These are phyloP conservation scores for Carpinus viminea DNA, from an alignment of 306 rosid species.

Conservation along the genomic window DNA sequence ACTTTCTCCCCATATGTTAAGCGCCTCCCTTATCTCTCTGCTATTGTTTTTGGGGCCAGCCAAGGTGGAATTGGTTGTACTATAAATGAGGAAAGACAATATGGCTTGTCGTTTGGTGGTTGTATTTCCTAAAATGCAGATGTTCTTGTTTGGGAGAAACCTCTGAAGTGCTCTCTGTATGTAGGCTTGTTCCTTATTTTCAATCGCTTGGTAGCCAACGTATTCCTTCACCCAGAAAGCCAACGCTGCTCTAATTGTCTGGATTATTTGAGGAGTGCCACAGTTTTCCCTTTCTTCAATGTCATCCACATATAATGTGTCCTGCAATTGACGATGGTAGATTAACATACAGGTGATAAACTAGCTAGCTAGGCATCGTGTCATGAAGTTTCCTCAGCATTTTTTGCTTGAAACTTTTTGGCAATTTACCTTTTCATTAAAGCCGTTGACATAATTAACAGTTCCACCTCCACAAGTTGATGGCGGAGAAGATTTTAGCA, in stretches of 20 bases:
- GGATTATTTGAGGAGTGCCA: slow-evolving; percentile 89
- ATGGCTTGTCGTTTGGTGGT: slow-evolving; percentile 64
- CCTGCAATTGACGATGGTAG: slow-evolving; percentile 44
- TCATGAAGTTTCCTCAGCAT: not conserved
- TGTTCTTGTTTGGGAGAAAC: slow-evolving; percentile 55
- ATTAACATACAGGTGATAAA: not conserved
- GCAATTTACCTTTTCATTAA: slow-evolving; percentile 53
- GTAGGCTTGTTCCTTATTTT: slow-evolving; percentile 53
- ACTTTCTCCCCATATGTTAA: slow-evolving; percentile 59
- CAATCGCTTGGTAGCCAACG: slow-evolving; percentile 60
- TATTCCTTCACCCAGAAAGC: slow-evolving; percentile 86
- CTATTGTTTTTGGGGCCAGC: not conserved
- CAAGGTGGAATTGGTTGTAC: slow-evolving; percentile 42
- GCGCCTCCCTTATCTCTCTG: slow-evolving; percentile 19
- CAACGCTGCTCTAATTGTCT: slow-evolving; percentile 76
- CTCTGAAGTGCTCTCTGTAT: slow-evolving; percentile 51
- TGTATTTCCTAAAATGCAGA: slow-evolving; percentile 60
- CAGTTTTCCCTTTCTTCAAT: slow-evolving; percentile 85
- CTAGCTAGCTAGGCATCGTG: too few relatives aligned
- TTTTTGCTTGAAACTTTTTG: not conserved
- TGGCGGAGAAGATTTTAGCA: slow-evolving; percentile 55
- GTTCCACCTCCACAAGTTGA: slow-evolving; percentile 93
- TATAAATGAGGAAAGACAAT: slow-evolving; percentile 64
- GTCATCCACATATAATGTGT: slow-evolving; percentile 64
- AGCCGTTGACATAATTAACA: slow-evolving; percentile 72